phyloP scores from a whole-genome alignment of 2,329 filamentous ascomycete genomes.

The Penicillium sp. region DNA sequence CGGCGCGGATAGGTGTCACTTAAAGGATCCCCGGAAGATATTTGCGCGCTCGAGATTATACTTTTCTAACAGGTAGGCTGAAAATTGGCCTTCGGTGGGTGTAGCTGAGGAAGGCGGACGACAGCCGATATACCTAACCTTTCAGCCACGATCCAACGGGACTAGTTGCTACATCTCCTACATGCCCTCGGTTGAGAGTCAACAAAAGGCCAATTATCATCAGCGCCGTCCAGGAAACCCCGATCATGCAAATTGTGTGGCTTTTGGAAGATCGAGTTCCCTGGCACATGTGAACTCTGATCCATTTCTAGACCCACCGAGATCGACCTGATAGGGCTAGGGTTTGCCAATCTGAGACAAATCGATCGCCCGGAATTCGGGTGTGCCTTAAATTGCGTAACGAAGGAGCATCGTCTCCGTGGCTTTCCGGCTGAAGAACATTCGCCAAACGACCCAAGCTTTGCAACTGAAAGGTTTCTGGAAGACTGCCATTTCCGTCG shows the following conservation, averaged over 20 bases:
- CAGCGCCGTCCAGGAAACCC: background rate
- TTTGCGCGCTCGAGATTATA: background rate
- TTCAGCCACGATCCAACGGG: background rate
- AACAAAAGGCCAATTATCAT: background rate
- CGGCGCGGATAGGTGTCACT: background rate
- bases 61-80: background rate
- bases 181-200: background rate
- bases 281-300: constrained; percentile 1
- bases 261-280: background rate
- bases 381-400: constrained; percentile 2
- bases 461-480: background rate
- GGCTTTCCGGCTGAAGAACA: background rate
- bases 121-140: background rate
- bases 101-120: background rate
- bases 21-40: background rate
- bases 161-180: background rate
- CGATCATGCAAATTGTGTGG: background rate
- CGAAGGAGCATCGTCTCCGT: background rate
- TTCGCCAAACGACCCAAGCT: background rate
- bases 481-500: constrained; percentile 4
- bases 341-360: constrained; percentile 2
- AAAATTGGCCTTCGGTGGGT: background rate
- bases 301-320: background rate
- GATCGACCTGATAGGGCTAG: constrained; percentile 1
- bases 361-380: constrained; percentile 4